Evolutionary conservation across 2,329 filamentous ascomycete genomes (phyloP), one percentile per base, ranked within the genome.

Genomic region (Fusarium hostae): DNA sequence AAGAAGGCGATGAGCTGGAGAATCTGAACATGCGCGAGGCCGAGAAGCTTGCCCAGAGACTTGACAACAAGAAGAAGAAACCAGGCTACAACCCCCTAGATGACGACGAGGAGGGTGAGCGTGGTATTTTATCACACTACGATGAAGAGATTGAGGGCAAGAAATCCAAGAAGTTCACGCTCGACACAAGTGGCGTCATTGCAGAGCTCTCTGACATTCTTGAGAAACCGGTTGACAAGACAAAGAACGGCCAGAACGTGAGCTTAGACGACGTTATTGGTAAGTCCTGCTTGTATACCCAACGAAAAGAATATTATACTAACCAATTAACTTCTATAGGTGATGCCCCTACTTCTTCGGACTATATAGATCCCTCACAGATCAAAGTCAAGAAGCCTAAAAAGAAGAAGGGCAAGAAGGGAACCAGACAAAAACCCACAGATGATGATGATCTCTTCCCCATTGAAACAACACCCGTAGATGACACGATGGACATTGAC

Each of bases 371-470:
- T 68, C 84, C 91, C 20, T 93, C 92, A 3, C 92, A 96, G 75
- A 89, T 98, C 77, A 99, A 98, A 81, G 88, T 98, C 70, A 97
- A 94, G 83, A 99, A 97, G 80, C 91, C 94, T 1, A 98, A 97
- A 82, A 98, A 97, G 84, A 97, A 95, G 84, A 96, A 95, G 82
- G 87, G 89, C 35, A 95, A 94, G 80, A 95, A 94, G 80, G 86
- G 89, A 28, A 93, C 92, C 4, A 87, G 93, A 55, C 89, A 92
- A 78, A 92, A 91, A 73, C 87, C 86, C 3, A 82, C 86, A n/a
- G 89, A 91, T 44, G 89, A 90, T 34, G 89, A 91, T 61, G 89
- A 89, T 54, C 82, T 90, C 9, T 86, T 90, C 64, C 84, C 85
- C 3, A 70, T 80, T 6, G 82, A 84, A 20, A 72, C 81, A 26